Conservation (phyloP, 352 stramenopile species). For the Plasmopara halstedii region DNA sequence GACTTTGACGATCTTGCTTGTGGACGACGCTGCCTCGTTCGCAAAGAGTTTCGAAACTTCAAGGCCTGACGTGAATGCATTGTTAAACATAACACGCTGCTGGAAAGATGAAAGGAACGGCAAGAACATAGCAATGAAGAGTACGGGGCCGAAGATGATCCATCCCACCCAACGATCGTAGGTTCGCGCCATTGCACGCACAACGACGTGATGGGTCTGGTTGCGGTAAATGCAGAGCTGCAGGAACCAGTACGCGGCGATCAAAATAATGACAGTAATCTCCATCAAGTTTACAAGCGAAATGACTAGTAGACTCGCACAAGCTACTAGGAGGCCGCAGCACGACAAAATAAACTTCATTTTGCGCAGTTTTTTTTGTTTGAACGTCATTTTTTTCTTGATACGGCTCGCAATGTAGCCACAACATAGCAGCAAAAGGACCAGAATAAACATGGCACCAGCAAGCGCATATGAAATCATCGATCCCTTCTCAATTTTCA, state of each 20-base stretch:
- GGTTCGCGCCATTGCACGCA: slow-evolving; percentile 59
- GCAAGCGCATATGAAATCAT: slow-evolving; percentile 63
- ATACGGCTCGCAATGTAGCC: slow-evolving; percentile 79
- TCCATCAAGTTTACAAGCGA: slow-evolving; percentile 70
- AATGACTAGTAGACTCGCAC: slow-evolving; percentile 56
- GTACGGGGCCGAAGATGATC: slow-evolving; percentile 84
- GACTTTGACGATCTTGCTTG: slow-evolving; percentile 73
- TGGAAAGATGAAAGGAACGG: slow-evolving; percentile 82
- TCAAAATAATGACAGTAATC: slow-evolving; percentile 54
- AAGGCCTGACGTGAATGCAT: slow-evolving; percentile 78
- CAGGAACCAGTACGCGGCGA: slow-evolving; percentile 83
- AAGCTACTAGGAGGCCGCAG: slow-evolving; percentile 47
- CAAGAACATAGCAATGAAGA: slow-evolving; percentile 86
- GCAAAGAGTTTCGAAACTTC: slow-evolving; percentile 85
- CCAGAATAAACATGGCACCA: slow-evolving; percentile 59
- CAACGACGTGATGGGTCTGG: slow-evolving; percentile 75
- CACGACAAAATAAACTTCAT: slow-evolving; percentile 83
- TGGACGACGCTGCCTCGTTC: slow-evolving; percentile 70
- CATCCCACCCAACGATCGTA: slow-evolving; percentile 81
- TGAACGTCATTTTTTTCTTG: slow-evolving; percentile 87
- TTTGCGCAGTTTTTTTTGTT: slow-evolving; percentile 85
- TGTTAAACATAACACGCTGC: slow-evolving; percentile 88
- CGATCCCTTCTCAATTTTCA: slow-evolving; percentile 46
- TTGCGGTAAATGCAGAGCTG: slow-evolving; percentile 66
- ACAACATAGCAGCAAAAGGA: slow-evolving; percentile 72